These are phyloP conservation scores for Backusella parvicylindrica DNA, from an alignment of 192 early-diverging fungal species.

Conservation along the genomic window DNA sequence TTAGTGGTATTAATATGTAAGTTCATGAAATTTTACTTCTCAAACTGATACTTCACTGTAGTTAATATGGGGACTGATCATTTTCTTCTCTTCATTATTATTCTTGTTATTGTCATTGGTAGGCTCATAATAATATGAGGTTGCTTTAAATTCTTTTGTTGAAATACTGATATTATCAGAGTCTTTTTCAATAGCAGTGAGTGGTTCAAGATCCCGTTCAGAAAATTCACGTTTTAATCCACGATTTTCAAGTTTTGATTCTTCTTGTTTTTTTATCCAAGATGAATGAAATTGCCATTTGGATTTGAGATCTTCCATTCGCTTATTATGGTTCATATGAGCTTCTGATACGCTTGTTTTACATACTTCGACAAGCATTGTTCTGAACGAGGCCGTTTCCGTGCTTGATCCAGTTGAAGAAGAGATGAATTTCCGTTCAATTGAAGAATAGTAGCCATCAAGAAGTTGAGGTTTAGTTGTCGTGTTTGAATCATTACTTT, in stretches of 20 bases:
- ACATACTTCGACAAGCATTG: conserved; percentile 19
- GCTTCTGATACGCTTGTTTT: conserved; percentile 12
- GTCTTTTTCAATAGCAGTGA: neutral
- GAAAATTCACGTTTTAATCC: neutral
- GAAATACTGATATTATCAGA: neutral
- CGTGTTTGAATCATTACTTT: neutral
- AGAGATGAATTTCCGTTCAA: conserved; percentile 26
- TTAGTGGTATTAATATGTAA: neutral
- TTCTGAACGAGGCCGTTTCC: conserved; percentile 24
- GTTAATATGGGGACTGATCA: conserved; percentile 49
- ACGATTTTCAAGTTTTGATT: neutral
- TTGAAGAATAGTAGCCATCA: conserved; percentile 20
- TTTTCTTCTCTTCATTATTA: neutral
- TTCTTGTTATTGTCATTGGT: neutral
- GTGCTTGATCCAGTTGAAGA: conserved; percentile 11
- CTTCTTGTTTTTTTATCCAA: conserved; percentile 7
- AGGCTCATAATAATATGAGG: conserved; percentile 1
- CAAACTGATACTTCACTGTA: conserved; percentile 35
- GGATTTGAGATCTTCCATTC: neutral
- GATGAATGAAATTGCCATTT: neutral
- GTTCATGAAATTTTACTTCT: neutral
- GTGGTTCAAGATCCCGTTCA: neutral
- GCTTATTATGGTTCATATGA: neutral
- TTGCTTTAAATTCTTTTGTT: conserved; percentile 1
- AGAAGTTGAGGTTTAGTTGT: neutral